These are phyloP conservation scores for Cymbopogon flexuosus DNA, from an alignment of 202 grass and related monocot genomes.

Conservation along the genomic window DNA sequence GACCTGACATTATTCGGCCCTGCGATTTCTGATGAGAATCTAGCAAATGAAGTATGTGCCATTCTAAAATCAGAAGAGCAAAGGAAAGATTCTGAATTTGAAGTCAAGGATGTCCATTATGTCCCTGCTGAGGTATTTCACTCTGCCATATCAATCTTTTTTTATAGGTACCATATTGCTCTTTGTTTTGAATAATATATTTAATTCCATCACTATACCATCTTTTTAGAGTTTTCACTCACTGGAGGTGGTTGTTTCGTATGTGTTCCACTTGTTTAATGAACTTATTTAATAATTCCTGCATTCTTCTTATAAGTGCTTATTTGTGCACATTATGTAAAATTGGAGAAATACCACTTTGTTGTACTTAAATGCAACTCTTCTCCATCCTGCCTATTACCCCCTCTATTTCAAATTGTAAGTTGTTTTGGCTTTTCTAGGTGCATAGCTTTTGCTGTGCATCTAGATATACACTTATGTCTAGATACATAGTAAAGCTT, in stretches of 20 bases:
- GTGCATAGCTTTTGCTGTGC: no score
- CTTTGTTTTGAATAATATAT: constrained; percentile 14
- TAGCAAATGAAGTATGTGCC: constrained; percentile 52
- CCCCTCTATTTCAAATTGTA: no score
- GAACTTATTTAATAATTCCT: constrained; percentile 1
- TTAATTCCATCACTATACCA: background rate
- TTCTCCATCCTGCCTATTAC: background rate
- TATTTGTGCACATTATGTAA: constrained; percentile 18
- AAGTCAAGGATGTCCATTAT: constrained; percentile 85
- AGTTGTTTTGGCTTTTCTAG: no score
- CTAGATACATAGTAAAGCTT: no score
- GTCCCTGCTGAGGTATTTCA: constrained; percentile 75
- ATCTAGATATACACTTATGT: no score
- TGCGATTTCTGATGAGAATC: constrained; percentile 52
- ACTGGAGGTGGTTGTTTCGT: background rate
- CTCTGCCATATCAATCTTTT: constrained; percentile 1
- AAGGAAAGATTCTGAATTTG: constrained; percentile 59
- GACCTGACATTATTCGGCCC: constrained; percentile 59
- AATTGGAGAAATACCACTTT: background rate
- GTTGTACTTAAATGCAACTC: background rate
- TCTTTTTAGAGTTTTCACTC: background rate
- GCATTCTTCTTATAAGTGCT: background rate
- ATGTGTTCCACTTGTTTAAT: background rate
- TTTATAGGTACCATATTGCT: constrained; percentile 2
- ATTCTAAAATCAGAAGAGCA: constrained; percentile 60